A percentile compares a stretch with the other conserved stretches of the same genome.
Evolutionary conservation across 306 rosid species (phyloP).

Genomic region (Cyclanthera cordifolia): DNA sequence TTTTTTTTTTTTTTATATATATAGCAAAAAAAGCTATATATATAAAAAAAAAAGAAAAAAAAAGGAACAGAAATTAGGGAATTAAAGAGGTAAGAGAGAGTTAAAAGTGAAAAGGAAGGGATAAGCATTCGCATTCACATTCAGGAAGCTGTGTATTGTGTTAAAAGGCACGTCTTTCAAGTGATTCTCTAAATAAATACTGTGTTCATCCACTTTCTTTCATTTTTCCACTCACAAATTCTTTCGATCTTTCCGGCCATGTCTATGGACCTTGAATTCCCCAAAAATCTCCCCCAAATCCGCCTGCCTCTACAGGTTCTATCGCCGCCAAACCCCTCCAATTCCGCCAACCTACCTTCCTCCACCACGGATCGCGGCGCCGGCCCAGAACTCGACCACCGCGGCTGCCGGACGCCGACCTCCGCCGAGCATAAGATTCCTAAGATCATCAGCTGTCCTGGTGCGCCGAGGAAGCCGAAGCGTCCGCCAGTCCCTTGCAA

Average conservation of each 20-base stretch:
- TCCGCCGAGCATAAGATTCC: slow-evolving; percentile 33
- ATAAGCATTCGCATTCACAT: neutral
- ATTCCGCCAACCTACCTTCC: neutral
- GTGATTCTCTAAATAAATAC: slow-evolving; percentile 10
- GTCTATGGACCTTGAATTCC: slow-evolving; percentile 40
- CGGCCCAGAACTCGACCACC: neutral
- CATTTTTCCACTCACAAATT: neutral
- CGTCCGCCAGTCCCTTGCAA: slow-evolving; percentile 25
- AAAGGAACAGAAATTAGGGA: no score
- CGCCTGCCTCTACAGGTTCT: slow-evolving; percentile 15
- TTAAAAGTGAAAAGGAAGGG: neutral
- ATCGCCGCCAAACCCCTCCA: slow-evolving; percentile 5
- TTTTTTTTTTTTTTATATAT: no score
- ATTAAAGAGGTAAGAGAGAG: neutral
- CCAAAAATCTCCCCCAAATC: slow-evolving; percentile 23
- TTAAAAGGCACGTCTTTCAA: slow-evolving; percentile 12
- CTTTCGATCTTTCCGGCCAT: slow-evolving; percentile 18
- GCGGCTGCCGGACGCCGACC: slow-evolving; percentile 33
- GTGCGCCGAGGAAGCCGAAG: slow-evolving; percentile 39
- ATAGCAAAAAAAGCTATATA: no score
- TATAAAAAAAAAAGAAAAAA: no score
- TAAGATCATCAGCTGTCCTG: slow-evolving; percentile 30
- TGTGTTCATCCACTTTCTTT: neutral
- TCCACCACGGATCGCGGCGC: neutral
- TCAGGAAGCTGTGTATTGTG: neutral